Conservation (phyloP, 352 stramenopile species). For the Phytophthora sojae region DNA sequence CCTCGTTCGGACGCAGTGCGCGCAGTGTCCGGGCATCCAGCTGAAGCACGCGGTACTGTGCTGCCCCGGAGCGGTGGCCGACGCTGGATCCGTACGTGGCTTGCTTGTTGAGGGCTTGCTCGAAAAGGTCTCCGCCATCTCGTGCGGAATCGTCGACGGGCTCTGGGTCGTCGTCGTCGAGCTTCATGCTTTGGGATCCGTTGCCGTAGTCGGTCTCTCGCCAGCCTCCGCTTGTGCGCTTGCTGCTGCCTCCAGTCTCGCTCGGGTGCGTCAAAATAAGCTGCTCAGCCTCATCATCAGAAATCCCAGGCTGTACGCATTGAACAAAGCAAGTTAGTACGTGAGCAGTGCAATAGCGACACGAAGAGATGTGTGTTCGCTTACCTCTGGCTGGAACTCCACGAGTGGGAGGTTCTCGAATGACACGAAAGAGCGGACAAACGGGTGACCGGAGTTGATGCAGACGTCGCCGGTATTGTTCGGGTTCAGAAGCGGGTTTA, state of each 20-base stretch:
- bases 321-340: conserved; percentile 12
- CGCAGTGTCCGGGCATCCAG: conserved; percentile 79
- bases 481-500: conserved; percentile 94
- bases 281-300: conserved; percentile 86
- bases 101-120: conserved; percentile 89
- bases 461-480: conserved; percentile 91
- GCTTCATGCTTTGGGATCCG: conserved; percentile 82
- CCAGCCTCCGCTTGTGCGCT: conserved; percentile 49
- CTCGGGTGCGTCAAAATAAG: conserved; percentile 78
- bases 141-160: conserved; percentile 35
- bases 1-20: conserved; percentile 79
- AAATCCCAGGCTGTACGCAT: conserved; percentile 57
- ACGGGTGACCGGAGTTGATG: conserved; percentile 94
- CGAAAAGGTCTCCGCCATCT: conserved; percentile 70
- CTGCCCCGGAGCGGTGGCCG: conserved; percentile 56
- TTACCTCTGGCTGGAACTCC: conserved; percentile 91
- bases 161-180: conserved; percentile 65
- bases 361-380: background rate
- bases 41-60: conserved; percentile 79
- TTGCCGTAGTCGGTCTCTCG: conserved; percentile 67
- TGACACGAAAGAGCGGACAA: conserved; percentile 95
- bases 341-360: background rate
- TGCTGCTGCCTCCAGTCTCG: conserved; percentile 23
- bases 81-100: conserved; percentile 55
- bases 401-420: conserved; percentile 97